Base-by-base conservation (phyloP, 441 rosid species). In the Geranium incanum region DNA sequence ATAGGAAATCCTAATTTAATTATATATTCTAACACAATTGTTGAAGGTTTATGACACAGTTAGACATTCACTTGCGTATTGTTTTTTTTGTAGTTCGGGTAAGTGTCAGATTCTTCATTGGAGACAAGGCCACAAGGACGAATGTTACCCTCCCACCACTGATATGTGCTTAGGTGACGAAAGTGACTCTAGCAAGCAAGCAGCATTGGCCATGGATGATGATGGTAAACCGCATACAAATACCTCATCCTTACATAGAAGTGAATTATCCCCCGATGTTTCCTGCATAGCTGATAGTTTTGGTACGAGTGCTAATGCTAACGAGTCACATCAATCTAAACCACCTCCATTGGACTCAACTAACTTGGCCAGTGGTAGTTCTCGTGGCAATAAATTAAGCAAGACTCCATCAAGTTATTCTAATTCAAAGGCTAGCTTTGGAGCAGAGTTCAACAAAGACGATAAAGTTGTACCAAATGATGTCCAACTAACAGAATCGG, bases 81-180 rank as follows among this genome's bases (percentile, higher is more conserved):
- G 76, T 78, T 78, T 23, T 48, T 78, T 19, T 75, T 75, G 38
- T 81, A 95, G 99, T 82, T 92, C 99, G 55, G 87, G 88, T 0
- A 84, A 87, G 82, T 95, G 99, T 81, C 99, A 95, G 81, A 84
- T 92, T 70, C 78, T 88, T 64, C 97, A 92, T 74, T 95, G 99
- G 99, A 81, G 98, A 71, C 97, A 87, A 86, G 99, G 98, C 76
- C 99, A 95, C 81, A 90, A 85, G 84, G 91, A 95, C 67, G 95
- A 92, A 75, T 95, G 99, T 70, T 82, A 37, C 66, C 90, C 90
- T 55, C 67, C 55, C 69, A 36, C 75, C 63, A 15, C 74, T 64
- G 64, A 60, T 68, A 72, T 60, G 45, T 66, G 68, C 55, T 82
- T 78, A 45, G 85, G 85, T 70, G 81, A 75, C 71, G 78, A 74